Percentiles rank a stretch among this genome's conserved stretches.
Evolutionary conservation across 257 asterid species (phyloP).

Genomic region (Scutellaria baicalensis): DNA sequence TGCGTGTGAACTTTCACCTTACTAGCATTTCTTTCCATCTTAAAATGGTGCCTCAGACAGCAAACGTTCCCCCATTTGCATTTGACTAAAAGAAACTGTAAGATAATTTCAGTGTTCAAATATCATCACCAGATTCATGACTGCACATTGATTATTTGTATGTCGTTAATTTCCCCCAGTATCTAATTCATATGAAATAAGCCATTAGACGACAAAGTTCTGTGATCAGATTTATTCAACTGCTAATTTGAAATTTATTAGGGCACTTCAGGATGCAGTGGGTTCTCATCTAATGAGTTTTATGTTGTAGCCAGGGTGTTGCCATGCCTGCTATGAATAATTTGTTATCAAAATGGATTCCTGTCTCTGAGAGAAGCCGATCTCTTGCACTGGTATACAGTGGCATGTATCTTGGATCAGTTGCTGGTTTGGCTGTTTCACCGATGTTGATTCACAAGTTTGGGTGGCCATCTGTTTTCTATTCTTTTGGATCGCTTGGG

Average conservation of each 20-base stretch:
- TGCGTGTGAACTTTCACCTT: not conserved
- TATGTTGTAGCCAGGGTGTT: conserved; percentile 37
- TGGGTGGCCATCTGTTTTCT: conserved; percentile 97
- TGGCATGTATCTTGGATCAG: conserved; percentile 99
- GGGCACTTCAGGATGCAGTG: conserved; percentile 1
- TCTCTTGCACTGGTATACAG: conserved; percentile 95
- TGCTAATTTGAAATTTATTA: not conserved
- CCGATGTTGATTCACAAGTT: conserved; percentile 72
- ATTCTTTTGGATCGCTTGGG: conserved; percentile 92
- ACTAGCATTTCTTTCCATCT: not conserved
- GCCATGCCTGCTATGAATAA: conserved; percentile 99
- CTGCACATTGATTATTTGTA: not conserved
- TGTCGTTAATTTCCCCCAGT: not conserved
- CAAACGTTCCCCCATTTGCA: not conserved
- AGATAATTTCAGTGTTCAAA: not conserved
- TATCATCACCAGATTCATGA: not conserved
- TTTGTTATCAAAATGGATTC: conserved; percentile 90
- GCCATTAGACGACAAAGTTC: not conserved
- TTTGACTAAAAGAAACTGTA: not conserved
- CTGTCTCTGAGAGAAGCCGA: conserved; percentile 98
- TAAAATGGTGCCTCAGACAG: not conserved
- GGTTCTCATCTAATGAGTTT: conserved; percentile 1
- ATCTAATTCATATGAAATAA: not conserved
- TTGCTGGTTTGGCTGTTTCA: conserved; percentile 83
- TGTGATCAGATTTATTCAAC: not conserved